Base-by-base conservation (phyloP, 2,329 filamentous ascomycete species). In the Sporothrix brunneoviolacea region DNA sequence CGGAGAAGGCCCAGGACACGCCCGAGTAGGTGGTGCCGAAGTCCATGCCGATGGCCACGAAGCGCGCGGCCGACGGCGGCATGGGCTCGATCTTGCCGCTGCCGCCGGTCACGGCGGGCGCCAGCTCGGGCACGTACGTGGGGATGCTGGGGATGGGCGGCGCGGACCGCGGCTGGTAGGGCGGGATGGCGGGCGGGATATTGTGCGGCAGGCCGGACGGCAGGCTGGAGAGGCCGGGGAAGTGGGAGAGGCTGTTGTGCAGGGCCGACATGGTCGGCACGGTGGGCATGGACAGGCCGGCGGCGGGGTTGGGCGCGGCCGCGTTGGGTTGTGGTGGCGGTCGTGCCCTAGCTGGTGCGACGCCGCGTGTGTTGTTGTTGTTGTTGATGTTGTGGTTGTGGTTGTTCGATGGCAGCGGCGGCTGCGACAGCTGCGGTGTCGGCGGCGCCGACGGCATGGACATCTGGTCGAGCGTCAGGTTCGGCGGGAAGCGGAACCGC, bases 21-120 rank as follows among this genome's bases (percentile, higher is more conserved):
- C 54, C 50, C 18, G 54, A 56, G 40, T 50, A 56, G 12, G 54
- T 56, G 5, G 52, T 56, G 32, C 54, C 54, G 44, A 56, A 56
- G 50, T 56, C 54, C 36, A 56, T 53, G 35, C 54, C 54, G 16
- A 55, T 51, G 37, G 51, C 54, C 9, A 55, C 6, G 32, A 49
- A 54, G 15, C 21, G 32, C 6, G 50, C 37, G 10, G 43, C 30
- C 24, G 37, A 40, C 9, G 49, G 42, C 28, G 33, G 16, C 33
- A 27, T 35, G 13, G 27, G 28, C 28, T 48, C 33, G 19, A 32
- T 39, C 15, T 38, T 38, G 33, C 10, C 21, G 18, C 33, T 16
- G 27, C 15, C 16, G 22, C 35, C 32, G 18, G 28, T 33, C n/a
- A n/a, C n/a, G n/a, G 19, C 32, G 12, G 38, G 13, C 15, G 18